A percentile compares a stretch with the other conserved stretches of the same genome.
These are phyloP conservation scores for Moringa oleifera DNA, from an alignment of 345 rosid genomes.

Conservation along the genomic window DNA sequence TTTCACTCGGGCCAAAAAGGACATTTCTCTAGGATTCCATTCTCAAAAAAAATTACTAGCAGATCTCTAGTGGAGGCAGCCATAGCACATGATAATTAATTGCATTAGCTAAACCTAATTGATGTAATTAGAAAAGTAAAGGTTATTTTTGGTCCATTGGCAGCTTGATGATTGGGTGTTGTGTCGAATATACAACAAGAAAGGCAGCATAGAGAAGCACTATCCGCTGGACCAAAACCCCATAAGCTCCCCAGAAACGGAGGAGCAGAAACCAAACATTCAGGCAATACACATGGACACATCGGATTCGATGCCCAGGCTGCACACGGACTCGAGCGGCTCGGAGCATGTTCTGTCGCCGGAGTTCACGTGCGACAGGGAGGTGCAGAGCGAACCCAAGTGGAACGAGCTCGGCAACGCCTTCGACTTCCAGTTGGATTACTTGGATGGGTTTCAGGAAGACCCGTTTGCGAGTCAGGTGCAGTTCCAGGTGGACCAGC, in stretches of 20 bases:
- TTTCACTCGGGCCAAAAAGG: constrained; percentile 1
- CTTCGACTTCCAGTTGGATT: constrained; percentile 32
- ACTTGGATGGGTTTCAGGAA: constrained; percentile 36
- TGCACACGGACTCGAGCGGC: constrained; percentile 59
- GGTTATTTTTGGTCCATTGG: background rate
- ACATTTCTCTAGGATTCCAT: background rate
- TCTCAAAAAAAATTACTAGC: too few relatives aligned
- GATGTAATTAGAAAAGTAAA: too few relatives aligned
- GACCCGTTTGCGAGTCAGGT: constrained; percentile 42
- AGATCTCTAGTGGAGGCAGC: too few relatives aligned
- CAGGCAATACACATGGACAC: constrained; percentile 32
- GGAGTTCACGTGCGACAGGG: constrained; percentile 40
- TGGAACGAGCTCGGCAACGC: constrained; percentile 29
- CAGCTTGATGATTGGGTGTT: constrained; percentile 92
- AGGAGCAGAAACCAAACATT: constrained; percentile 31
- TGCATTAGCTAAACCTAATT: too few relatives aligned
- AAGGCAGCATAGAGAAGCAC: constrained; percentile 61
- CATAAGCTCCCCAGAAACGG: constrained; percentile 13
- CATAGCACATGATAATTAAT: too few relatives aligned
- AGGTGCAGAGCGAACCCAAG: constrained; percentile 51
- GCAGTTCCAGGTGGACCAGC: constrained; percentile 21
- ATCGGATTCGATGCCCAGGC: constrained; percentile 50
- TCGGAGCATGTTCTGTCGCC: constrained; percentile 70
- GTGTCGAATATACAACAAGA: constrained; percentile 84
- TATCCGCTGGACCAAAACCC: constrained; percentile 19